These are phyloP conservation scores for Chlamydomonas urium DNA, from an alignment of 139 green algal species.

Conservation along the genomic window DNA sequence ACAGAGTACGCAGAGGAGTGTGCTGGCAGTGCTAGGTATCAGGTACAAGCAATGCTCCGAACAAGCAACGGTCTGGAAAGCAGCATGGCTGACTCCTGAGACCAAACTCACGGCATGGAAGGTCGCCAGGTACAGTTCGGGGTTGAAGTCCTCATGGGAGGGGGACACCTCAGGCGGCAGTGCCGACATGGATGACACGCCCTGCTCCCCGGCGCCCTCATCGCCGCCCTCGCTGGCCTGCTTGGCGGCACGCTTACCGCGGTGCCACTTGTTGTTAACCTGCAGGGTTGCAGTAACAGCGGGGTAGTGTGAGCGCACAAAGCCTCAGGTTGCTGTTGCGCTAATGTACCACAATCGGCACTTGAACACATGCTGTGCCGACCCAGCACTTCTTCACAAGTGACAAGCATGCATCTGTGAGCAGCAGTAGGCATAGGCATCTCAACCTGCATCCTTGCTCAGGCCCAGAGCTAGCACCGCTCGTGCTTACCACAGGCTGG, in stretches of 20 bases:
- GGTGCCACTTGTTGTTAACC: conserved; percentile 19
- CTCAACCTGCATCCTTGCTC: background rate
- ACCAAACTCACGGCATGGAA: conserved; percentile 8
- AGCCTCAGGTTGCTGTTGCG: background rate
- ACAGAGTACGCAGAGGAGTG: too few relatives aligned
- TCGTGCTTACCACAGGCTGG: too few relatives aligned
- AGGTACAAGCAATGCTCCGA: too few relatives aligned
- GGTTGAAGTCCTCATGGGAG: conserved; percentile 1
- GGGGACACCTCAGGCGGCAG: conserved; percentile 5
- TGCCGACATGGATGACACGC: background rate
- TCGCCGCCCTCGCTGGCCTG: background rate
- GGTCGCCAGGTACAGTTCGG: conserved; percentile 4
- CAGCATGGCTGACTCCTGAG: too few relatives aligned
- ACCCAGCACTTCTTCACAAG: background rate
- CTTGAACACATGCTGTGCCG: background rate
- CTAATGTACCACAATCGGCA: background rate
- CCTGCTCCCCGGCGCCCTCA: background rate
- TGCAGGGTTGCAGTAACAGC: background rate
- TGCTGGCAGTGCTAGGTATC: too few relatives aligned
- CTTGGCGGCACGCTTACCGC: background rate
- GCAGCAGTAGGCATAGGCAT: background rate
- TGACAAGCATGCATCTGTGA: background rate
- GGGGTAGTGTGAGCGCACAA: too few relatives aligned
- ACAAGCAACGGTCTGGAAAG: too few relatives aligned
- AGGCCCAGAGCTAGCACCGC: background rate